Percentiles rank a stretch among this genome's conserved stretches.
These are phyloP conservation scores for Penicillium sclerotiorum DNA, from an alignment of 2,329 filamentous ascomycete genomes.

Conservation along the genomic window DNA sequence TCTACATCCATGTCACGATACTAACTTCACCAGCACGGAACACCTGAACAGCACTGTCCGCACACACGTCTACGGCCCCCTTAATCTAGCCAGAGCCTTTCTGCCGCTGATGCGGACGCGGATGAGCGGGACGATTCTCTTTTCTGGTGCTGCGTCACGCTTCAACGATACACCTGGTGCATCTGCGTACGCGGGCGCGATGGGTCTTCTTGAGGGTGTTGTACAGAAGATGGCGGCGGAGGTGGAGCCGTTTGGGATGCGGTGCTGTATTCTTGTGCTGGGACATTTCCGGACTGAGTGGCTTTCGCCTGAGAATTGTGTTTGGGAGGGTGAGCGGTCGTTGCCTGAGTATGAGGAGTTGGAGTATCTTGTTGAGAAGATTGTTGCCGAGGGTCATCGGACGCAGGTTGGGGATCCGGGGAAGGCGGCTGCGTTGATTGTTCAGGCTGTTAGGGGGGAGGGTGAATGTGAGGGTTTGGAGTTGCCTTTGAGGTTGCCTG, in stretches of 20 bases:
- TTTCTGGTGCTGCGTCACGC: neutral
- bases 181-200: neutral
- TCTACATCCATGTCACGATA: neutral
- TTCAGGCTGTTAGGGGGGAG: slow-evolving; percentile 3
- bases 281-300: neutral
- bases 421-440: neutral
- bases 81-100: neutral
- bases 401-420: neutral
- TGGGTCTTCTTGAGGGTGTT: neutral
- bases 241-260: neutral
- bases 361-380: neutral
- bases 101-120: slow-evolving; percentile 1
- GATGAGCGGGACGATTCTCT: neutral
- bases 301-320: neutral
- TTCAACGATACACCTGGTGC: neutral
- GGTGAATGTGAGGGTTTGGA: neutral
- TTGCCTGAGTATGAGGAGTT: slow-evolving; percentile 2
- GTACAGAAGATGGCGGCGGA: neutral
- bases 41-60: neutral
- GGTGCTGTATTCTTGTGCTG: neutral
- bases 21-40: neutral
- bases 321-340: neutral
- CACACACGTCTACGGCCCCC: neutral
- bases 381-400: neutral
- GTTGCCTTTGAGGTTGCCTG: neutral